Conservation (phyloP, 2,329 filamentous ascomycete genomes). For the Botrytis aclada region DNA sequence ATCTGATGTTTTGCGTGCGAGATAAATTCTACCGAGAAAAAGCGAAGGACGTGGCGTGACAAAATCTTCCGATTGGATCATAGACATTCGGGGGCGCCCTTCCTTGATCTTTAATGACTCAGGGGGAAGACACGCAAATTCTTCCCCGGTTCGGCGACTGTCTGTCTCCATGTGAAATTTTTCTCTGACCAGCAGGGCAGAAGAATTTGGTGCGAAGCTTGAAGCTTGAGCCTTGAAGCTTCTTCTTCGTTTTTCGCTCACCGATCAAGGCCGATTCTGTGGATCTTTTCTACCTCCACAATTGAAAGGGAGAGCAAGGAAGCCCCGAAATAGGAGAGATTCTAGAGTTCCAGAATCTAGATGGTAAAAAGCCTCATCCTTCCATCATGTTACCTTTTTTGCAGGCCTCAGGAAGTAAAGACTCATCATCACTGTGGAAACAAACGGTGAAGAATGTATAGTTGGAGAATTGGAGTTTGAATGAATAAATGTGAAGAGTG, state of each 20-base stretch:
- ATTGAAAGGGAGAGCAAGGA: not conserved
- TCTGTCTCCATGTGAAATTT: not conserved
- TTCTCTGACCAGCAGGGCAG: not conserved
- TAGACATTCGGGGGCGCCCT: not conserved
- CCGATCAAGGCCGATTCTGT: not conserved
- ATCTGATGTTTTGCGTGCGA: slow-evolving; percentile 6
- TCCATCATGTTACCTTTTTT: not conserved
- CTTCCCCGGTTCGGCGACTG: not conserved
- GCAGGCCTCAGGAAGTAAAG: not conserved
- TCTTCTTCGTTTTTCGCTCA: not conserved
- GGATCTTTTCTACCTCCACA: not conserved
- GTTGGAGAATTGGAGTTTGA: not conserved
- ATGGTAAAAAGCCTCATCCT: not conserved
- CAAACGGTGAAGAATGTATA: not conserved
- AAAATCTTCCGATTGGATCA: slow-evolving; percentile 12
- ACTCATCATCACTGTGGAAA: not conserved
- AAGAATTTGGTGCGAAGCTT: not conserved
- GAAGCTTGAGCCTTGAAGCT: not conserved
- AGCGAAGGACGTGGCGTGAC: slow-evolving; percentile 1
- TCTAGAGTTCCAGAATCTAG: not conserved
- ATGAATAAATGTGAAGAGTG: not conserved
- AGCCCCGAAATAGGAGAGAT: not conserved
- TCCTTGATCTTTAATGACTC: not conserved
- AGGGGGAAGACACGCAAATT: not conserved
- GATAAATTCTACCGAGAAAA: slow-evolving; percentile 11